Evolutionary conservation across 2,329 filamentous ascomycete species (phyloP).

Genomic region (Neofusicoccum cordaticola): DNA sequence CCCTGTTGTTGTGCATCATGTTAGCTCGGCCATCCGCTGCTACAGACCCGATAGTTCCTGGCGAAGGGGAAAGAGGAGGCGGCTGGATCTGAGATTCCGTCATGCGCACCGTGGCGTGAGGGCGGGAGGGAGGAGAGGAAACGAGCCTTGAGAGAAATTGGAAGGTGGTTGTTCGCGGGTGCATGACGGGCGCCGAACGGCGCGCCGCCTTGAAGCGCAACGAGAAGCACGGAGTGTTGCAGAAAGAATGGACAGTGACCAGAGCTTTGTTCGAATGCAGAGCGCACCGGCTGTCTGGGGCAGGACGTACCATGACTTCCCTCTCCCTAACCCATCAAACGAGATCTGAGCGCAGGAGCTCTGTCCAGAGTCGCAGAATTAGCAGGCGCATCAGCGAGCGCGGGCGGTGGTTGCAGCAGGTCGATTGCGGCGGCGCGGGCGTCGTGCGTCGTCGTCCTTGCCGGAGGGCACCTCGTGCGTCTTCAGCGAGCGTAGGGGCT

Average conservation of each 20-base stretch:
- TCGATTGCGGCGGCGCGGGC: neutral
- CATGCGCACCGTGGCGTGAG: neutral
- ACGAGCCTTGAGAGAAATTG: neutral
- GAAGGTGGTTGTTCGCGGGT: neutral
- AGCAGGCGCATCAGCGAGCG: constrained; percentile 3
- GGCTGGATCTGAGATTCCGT: neutral
- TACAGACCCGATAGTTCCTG: neutral
- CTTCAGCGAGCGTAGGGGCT: neutral
- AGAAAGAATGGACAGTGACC: neutral
- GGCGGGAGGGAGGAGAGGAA: neutral
- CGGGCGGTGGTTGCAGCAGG: neutral
- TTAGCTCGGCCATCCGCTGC: neutral
- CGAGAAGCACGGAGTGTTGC: neutral
- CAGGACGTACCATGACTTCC: neutral
- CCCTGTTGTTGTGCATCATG: constrained; percentile 1
- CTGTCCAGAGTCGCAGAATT: neutral
- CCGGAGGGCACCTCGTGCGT: neutral
- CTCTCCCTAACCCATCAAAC: constrained; percentile 2
- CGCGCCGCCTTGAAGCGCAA: neutral
- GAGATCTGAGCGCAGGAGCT: neutral
- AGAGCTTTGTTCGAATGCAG: neutral
- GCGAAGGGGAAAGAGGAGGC: neutral
- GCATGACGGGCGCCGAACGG: neutral
- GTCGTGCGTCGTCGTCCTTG: neutral
- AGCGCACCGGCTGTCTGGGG: neutral